Evolutionary conservation across 2,329 filamentous ascomycete genomes (phyloP).

Genomic region (Botrytis deweyae): DNA sequence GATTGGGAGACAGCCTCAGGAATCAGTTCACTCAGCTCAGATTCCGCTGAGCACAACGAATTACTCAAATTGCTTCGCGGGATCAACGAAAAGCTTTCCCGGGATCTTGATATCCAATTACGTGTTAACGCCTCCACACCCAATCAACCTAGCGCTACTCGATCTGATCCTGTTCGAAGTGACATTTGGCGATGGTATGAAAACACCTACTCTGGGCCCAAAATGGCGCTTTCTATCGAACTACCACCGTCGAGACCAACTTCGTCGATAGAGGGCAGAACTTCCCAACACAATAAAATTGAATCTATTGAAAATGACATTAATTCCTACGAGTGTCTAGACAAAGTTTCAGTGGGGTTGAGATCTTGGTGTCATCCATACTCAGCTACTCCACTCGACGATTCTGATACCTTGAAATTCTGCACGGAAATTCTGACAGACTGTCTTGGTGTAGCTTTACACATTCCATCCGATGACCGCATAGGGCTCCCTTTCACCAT

Average conservation of each 20-base stretch:
- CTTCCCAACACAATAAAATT: not conserved
- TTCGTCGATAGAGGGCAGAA: not conserved
- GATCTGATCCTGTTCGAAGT: too few species aligned
- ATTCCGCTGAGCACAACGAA: not conserved
- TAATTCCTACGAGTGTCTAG: not conserved
- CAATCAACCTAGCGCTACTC: not conserved
- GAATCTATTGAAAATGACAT: not conserved
- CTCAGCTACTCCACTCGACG: not conserved
- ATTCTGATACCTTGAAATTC: not conserved
- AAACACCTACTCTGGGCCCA: not conserved
- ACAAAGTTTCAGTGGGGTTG: rapidly evolving
- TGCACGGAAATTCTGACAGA: too few species aligned
- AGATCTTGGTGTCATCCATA: not conserved
- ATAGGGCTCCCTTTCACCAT: too few species aligned
- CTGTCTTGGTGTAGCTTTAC: too few species aligned
- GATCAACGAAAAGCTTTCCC: not conserved
- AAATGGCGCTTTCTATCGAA: rapidly evolving
- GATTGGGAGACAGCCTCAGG: not conserved
- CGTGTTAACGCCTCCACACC: not conserved
- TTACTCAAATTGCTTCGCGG: not conserved
- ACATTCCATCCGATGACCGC: too few species aligned
- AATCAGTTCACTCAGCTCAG: not conserved
- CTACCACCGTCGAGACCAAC: not conserved
- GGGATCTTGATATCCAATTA: not conserved
- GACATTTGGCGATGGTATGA: not conserved